A percentile compares a stretch with the other conserved stretches of the same genome.
These are phyloP conservation scores for Lindgomyces ingoldianus DNA, from an alignment of 495 filamentous ascomycete species.

Conservation along the genomic window DNA sequence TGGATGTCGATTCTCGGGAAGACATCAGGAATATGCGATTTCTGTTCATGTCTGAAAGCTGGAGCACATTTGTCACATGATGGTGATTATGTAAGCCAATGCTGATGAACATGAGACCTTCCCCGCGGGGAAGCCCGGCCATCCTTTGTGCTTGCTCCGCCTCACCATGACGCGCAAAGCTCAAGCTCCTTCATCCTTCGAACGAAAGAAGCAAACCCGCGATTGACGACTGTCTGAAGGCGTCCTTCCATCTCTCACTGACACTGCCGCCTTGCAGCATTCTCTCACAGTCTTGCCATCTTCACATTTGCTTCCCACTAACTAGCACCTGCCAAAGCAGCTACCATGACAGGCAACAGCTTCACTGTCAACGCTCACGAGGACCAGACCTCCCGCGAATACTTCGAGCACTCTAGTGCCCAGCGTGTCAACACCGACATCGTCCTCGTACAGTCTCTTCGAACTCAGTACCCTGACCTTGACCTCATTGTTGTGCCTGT, in stretches of 20 bases:
- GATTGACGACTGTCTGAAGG: not conserved
- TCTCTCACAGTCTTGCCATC: too few species aligned
- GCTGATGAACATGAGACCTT: not conserved
- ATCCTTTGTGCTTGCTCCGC: not conserved
- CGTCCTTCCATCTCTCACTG: not conserved
- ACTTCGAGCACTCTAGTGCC: conserved; percentile 52
- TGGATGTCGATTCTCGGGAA: too few species aligned
- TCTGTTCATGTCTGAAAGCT: too few species aligned
- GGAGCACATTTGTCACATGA: not conserved
- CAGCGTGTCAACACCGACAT: conserved; percentile 55
- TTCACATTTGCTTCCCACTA: too few species aligned
- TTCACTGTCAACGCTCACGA: conserved; percentile 21
- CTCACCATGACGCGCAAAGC: not conserved
- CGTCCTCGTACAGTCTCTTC: conserved; percentile 53
- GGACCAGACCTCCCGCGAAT: conserved; percentile 38
- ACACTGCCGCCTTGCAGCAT: not conserved
- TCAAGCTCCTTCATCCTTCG: conserved; percentile 2
- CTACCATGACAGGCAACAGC: conserved; percentile 35
- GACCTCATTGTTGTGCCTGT: conserved; percentile 50
- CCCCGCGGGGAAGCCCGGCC: not conserved
- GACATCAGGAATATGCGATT: too few species aligned
- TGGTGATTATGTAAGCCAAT: too few species aligned
- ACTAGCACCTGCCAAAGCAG: too few species aligned
- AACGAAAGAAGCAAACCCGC: not conserved
- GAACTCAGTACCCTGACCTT: conserved; percentile 54